These are phyloP conservation scores for Asterella californica DNA, from an alignment of 225 moss, liverwort and hornwort species.

Conservation along the genomic window DNA sequence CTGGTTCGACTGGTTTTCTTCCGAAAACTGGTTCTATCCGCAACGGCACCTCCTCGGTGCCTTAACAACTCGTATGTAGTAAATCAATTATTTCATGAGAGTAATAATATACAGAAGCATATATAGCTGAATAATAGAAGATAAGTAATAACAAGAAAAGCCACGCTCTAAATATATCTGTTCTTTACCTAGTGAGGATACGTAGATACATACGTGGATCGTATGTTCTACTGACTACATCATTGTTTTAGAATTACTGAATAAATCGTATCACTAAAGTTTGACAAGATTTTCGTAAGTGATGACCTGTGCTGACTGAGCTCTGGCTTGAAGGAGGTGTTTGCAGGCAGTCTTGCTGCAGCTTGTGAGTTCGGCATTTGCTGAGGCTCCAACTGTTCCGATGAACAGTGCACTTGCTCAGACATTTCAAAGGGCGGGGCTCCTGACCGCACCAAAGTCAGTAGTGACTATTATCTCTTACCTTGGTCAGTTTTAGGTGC, in stretches of 20 bases:
- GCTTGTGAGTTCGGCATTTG: constrained; percentile 72
- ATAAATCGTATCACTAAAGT: not conserved
- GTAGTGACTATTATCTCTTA: not conserved
- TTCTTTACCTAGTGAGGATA: not conserved
- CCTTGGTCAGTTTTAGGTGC: not conserved
- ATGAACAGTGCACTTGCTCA: constrained; percentile 61
- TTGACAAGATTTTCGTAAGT: not conserved
- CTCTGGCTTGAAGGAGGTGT: constrained; percentile 18
- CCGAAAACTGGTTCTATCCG: too few species aligned
- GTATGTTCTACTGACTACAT: not conserved
- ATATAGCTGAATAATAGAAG: too few species aligned
- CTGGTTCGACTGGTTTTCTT: too few species aligned
- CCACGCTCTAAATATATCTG: not conserved
- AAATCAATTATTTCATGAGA: too few species aligned
- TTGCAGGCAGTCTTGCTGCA: constrained; percentile 74
- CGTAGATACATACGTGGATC: not conserved
- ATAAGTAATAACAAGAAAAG: too few species aligned
- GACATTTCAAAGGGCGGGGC: constrained; percentile 81
- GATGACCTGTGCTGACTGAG: constrained; percentile 16
- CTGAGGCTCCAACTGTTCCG: constrained; percentile 57
- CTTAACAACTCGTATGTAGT: too few species aligned
- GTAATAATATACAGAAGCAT: too few species aligned
- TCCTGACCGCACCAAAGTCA: constrained; percentile 49
- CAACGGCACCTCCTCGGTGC: too few species aligned
- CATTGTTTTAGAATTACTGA: not conserved